Evolutionary conservation across 2,329 filamentous ascomycete genomes (phyloP).

Genomic region (Pestalotiopsis sp.): DNA sequence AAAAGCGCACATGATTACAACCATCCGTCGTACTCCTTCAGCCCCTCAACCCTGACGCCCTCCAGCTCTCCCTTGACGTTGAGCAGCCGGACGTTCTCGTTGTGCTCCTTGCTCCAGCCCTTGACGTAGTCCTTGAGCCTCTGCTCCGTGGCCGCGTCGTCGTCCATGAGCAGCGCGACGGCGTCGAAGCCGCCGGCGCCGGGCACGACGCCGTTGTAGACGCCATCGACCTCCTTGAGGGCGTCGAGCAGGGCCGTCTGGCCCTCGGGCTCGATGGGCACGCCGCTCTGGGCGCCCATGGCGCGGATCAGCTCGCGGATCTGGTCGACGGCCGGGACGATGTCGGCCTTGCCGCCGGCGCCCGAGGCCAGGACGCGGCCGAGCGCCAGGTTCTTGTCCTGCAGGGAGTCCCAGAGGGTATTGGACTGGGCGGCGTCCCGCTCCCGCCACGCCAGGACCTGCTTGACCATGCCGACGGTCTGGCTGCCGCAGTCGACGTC

Average conservation of each 20-base stretch:
- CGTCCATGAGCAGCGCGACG: constrained; percentile 76
- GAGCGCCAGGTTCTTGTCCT: constrained; percentile 73
- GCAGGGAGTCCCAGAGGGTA: constrained; percentile 74
- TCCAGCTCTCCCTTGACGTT: constrained; percentile 38
- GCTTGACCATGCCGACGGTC: constrained; percentile 94
- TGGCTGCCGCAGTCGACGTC: constrained; percentile 94
- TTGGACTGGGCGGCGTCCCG: constrained; percentile 66
- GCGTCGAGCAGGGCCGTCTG: constrained; percentile 87
- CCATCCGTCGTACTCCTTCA: constrained; percentile 33
- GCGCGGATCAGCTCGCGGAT: constrained; percentile 68
- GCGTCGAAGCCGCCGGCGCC: constrained; percentile 95
- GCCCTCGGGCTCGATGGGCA: constrained; percentile 85
- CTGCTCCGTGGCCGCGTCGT: constrained; percentile 66
- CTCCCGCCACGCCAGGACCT: constrained; percentile 81
- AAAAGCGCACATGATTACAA: constrained; percentile 14
- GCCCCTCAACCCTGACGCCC: constrained; percentile 30
- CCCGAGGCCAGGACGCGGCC: constrained; percentile 63
- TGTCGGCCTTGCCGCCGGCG: constrained; percentile 43
- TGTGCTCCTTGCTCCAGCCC: constrained; percentile 64
- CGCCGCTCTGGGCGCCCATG: constrained; percentile 75
- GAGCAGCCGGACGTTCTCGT: constrained; percentile 69
- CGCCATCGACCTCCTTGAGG: constrained; percentile 70
- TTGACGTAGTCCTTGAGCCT: constrained; percentile 65
- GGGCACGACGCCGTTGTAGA: constrained; percentile 89
- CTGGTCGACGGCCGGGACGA: constrained; percentile 49